Conservation (phyloP, 2,329 filamentous ascomycete species). For the Ramularia endophylla region DNA sequence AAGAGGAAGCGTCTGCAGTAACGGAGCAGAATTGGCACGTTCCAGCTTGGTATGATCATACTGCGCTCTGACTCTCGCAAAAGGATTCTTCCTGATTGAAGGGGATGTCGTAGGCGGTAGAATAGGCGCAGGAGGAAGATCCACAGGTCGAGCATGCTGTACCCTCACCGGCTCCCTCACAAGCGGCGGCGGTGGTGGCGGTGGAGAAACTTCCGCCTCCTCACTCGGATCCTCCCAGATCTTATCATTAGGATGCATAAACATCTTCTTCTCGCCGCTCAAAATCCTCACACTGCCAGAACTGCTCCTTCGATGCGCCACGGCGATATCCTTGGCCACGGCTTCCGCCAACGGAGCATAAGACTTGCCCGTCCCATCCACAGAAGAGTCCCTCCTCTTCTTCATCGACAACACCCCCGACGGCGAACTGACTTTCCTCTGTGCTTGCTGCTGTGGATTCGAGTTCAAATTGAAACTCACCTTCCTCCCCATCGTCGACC, state of each 20-base stretch:
- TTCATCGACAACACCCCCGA: conserved; percentile 14
- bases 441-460: background rate
- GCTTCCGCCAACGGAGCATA: conserved; percentile 32
- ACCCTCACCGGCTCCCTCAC: background rate
- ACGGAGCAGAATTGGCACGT: conserved; percentile 41
- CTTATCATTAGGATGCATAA: conserved; percentile 64
- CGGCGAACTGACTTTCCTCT: conserved; percentile 19
- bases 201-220: conserved; percentile 9
- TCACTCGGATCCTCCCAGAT: conserved; percentile 84
- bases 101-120: conserved; percentile 18
- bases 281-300: conserved; percentile 60
- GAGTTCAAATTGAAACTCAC: too few species aligned
- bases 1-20: conserved; percentile 22
- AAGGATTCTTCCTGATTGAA: conserved; percentile 56
- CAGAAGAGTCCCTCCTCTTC: conserved; percentile 20
- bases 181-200: background rate
- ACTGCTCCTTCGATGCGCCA: conserved; percentile 46
- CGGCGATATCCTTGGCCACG: conserved; percentile 30
- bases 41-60: conserved; percentile 36
- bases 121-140: conserved; percentile 15
- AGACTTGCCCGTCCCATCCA: conserved; percentile 25
- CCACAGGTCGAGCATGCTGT: conserved; percentile 18
- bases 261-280: conserved; percentile 62
- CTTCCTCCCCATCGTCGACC: too few species aligned
- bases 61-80: conserved; percentile 55